A percentile compares a stretch with the other conserved stretches of the same genome.
These are phyloP conservation scores for Suillus alpinus DNA, from an alignment of 768 basidiomycete genomes.

Conservation along the genomic window DNA sequence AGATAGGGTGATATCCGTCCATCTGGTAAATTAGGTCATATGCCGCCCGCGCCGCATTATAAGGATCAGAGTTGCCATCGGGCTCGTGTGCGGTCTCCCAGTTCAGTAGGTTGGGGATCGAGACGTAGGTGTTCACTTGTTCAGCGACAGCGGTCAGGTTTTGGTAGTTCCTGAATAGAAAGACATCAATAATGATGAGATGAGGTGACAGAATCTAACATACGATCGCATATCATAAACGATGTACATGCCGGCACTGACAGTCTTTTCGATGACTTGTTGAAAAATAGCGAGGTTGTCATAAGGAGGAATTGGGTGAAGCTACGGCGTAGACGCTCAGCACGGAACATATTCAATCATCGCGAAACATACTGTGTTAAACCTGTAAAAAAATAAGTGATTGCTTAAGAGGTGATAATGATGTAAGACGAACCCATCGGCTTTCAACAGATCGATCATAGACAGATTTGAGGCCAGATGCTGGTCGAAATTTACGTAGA, in stretches of 20 bases:
- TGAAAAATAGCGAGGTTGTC: slow-evolving; percentile 43
- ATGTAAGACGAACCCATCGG: slow-evolving; percentile 42
- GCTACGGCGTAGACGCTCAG: slow-evolving; percentile 35
- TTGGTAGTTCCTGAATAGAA: slow-evolving; percentile 47
- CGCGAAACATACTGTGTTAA: slow-evolving; percentile 19
- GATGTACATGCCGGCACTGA: slow-evolving; percentile 45
- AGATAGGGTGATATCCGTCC: slow-evolving; percentile 59
- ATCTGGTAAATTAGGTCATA: slow-evolving; percentile 47
- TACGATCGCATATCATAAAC: slow-evolving; percentile 78
- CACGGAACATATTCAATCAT: background rate
- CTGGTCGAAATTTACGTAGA: slow-evolving; percentile 60
- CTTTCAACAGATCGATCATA: slow-evolving; percentile 52
- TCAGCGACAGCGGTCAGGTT: slow-evolving; percentile 57
- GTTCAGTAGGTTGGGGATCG: slow-evolving; percentile 61
- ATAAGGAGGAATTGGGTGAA: slow-evolving; percentile 72
- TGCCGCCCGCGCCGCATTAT: slow-evolving; percentile 48
- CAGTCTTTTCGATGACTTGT: slow-evolving; percentile 16
- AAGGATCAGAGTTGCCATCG: slow-evolving; percentile 65
- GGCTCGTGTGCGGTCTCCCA: slow-evolving; percentile 78
- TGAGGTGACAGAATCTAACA: slow-evolving; percentile 7
- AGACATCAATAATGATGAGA: background rate
- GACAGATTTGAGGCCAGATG: slow-evolving; percentile 53
- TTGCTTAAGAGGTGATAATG: background rate
- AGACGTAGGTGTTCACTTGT: slow-evolving; percentile 63
- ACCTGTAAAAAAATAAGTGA: slow-evolving; percentile 4